phyloP scores from a whole-genome alignment of 306 rosid species.

The Spatholobus suberectus region DNA sequence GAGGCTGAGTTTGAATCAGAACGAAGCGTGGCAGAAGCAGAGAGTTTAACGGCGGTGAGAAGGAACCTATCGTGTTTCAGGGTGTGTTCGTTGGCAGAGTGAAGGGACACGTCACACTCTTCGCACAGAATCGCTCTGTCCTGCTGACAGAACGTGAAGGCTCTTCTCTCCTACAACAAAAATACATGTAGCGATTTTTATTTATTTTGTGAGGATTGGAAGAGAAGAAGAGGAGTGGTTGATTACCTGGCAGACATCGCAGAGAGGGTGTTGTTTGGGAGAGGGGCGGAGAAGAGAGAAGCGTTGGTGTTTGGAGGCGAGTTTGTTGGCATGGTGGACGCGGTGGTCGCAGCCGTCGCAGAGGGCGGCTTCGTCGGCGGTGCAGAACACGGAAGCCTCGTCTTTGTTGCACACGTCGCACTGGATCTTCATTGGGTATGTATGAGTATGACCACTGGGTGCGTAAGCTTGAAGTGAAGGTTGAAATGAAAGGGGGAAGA shows the following conservation, averaged over 20 bases:
- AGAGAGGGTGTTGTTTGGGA: conserved; percentile 58
- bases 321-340: conserved; percentile 96
- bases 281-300: conserved; percentile 75
- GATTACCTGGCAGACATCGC: conserved; percentile 91
- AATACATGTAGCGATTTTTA: too few species aligned
- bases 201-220: too few species aligned
- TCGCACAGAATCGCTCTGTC: conserved; percentile 89
- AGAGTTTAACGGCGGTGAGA: conserved; percentile 77
- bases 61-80: conserved; percentile 82
- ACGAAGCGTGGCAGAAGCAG: conserved; percentile 32
- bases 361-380: conserved; percentile 96
- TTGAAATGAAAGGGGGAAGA: conserved; percentile 10
- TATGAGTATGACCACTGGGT: too few species aligned
- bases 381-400: conserved; percentile 84
- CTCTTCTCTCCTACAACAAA: conserved; percentile 66
- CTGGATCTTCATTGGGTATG: conserved; percentile 75
- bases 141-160: conserved; percentile 83
- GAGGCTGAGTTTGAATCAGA: conserved; percentile 12
- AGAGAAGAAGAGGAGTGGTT: too few species aligned
- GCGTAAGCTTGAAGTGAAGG: too few species aligned
- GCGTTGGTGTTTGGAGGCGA: conserved; percentile 92
- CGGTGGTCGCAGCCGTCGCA: conserved; percentile 84
- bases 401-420: conserved; percentile 83
- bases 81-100: conserved; percentile 77
- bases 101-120: conserved; percentile 80